Base-by-base conservation (phyloP, 345 rosid genomes). In the Eutrema japonicum region DNA sequence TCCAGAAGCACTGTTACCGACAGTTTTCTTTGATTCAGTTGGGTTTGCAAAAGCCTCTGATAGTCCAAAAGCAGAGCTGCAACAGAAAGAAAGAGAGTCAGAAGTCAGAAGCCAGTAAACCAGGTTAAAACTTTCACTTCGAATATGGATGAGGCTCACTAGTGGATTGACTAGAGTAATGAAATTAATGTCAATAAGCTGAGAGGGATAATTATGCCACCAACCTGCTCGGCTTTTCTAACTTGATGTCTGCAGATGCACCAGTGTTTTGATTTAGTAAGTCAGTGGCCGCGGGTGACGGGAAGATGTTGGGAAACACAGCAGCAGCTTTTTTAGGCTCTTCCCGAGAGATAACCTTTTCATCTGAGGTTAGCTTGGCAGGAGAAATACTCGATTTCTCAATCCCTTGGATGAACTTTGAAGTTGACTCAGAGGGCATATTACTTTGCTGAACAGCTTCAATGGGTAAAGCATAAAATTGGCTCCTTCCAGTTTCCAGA, bases 61-160 rank as follows among this genome's bases (percentile, higher is more conserved):
- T 14, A 75, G 54, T 69, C 72, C 85, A 65, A 64, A 62, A 77
- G 81, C 77, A 60, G 73, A 72, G 77, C 98, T 95, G 89, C 82
- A 86, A 59, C 73, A 53, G 18, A 38, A 72, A 41, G 55, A 72
- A 72, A 51, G 62, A 43, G 56, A 57, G 51, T 49, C 50, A 49
- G 59, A 38, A 63, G 51, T 49, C 50, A 49, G 59, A 38, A 63
- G 59, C 38, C 46, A 76, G 74, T 27, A 62, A 22, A 38, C 55
- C 70, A 66, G 48, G 61, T 18, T 82, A 14, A 48, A 18, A 64
- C 62, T 62, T 14, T 79, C 63, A 47, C 65, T 52, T 55, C 66
- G 86, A 82, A 52, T 72, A 64, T 22, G 6, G n/a, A 54, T 37
- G 54, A 46, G 59, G 66, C 14, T 61, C 56, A 35, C 60, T 67